Percentiles rank a stretch among this genome's conserved stretches.
These are phyloP conservation scores for Nelumbo lutea DNA, from an alignment of 164 flowering plant species.

Conservation along the genomic window DNA sequence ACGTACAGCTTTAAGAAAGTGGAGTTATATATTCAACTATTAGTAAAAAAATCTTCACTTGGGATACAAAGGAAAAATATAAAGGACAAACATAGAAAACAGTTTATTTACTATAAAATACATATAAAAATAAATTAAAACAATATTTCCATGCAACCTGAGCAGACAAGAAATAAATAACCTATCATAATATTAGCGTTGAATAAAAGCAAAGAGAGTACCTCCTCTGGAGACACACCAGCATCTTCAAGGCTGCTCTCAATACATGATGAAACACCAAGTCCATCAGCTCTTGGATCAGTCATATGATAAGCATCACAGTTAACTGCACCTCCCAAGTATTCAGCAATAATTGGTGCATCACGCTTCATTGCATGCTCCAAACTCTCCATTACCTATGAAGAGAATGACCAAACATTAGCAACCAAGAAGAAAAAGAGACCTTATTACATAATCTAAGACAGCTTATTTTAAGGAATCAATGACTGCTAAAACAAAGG, in stretches of 20 bases:
- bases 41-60: too few species aligned
- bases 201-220: slow-evolving; percentile 17
- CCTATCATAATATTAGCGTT: neutral
- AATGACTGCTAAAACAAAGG: too few species aligned
- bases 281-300: slow-evolving; percentile 95
- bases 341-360: slow-evolving; percentile 89
- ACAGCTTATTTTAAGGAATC: too few species aligned
- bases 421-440: neutral
- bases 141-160: neutral
- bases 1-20: too few species aligned
- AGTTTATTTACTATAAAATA: too few species aligned
- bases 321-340: slow-evolving; percentile 86
- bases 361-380: slow-evolving; percentile 96
- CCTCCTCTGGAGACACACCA: slow-evolving; percentile 95
- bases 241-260: slow-evolving; percentile 79
- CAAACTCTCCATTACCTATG: slow-evolving; percentile 92
- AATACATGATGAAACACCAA: slow-evolving; percentile 91
- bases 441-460: too few species aligned
- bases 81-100: too few species aligned
- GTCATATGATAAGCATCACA: slow-evolving; percentile 99
- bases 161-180: neutral
- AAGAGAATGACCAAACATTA: slow-evolving; percentile 2
- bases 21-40: too few species aligned
- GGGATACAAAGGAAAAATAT: too few species aligned
- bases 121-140: too few species aligned